Conservation (phyloP, 192 early-diverging fungal species). For the Backusella mclennaniae region DNA sequence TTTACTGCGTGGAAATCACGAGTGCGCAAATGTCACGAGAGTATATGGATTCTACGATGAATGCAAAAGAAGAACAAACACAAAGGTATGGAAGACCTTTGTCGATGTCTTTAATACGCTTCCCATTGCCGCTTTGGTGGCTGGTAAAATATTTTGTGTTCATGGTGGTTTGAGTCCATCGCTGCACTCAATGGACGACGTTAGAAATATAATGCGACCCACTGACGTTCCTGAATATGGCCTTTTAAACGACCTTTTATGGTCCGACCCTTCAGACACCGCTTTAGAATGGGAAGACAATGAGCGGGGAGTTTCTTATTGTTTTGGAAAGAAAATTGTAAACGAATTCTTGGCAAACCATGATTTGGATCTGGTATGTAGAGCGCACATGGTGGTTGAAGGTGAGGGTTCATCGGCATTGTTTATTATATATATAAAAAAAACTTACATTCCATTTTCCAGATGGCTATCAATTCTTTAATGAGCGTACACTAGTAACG, state of each 20-base stretch:
- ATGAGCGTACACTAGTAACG: constrained; percentile 91
- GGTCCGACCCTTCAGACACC: constrained; percentile 89
- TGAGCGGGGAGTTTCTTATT: constrained; percentile 95
- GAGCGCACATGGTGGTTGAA: constrained; percentile 86
- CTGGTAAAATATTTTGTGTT: constrained; percentile 92
- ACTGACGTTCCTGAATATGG: constrained; percentile 93
- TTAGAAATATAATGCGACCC: constrained; percentile 75
- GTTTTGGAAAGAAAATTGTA: constrained; percentile 85
- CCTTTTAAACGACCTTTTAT: constrained; percentile 87
- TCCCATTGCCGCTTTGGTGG: constrained; percentile 90
- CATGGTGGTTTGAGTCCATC: constrained; percentile 89
- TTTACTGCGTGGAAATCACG: constrained; percentile 93
- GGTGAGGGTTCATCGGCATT: neutral
- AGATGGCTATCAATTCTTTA: constrained; percentile 99
- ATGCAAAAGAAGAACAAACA: constrained; percentile 84
- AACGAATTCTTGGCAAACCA: constrained; percentile 78
- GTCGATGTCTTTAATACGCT: constrained; percentile 91
- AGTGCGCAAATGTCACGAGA: constrained; percentile 89
- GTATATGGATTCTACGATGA: constrained; percentile 98
- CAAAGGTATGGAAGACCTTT: constrained; percentile 92
- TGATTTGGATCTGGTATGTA: constrained; percentile 95
- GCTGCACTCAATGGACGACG: constrained; percentile 84
- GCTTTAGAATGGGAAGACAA: constrained; percentile 86
- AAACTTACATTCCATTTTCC: neutral
- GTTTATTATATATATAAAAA: too few relatives aligned